Percentiles rank a stretch among this genome's conserved stretches.
Conservation (phyloP, 2,329 filamentous ascomycete species). For the Apiospora koreana region DNA sequence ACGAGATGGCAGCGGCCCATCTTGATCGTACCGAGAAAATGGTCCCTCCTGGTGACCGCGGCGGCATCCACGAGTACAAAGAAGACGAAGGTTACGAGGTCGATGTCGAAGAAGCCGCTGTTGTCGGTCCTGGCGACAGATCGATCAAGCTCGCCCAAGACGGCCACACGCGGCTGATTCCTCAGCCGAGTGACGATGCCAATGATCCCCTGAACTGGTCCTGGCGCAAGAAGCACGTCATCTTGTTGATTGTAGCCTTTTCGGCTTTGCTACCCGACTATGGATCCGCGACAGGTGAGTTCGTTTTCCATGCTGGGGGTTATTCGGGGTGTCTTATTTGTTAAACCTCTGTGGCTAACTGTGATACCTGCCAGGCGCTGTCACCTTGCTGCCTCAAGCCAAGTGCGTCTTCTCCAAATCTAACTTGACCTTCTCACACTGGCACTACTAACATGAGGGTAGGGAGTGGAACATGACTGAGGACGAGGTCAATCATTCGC, state of each 20-base stretch:
- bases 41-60: background rate
- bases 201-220: constrained; percentile 58
- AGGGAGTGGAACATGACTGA: constrained; percentile 50
- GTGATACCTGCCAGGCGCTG: constrained; percentile 26
- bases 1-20: background rate
- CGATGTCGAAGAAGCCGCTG: constrained; percentile 31
- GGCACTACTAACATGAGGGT: background rate
- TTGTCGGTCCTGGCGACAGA: constrained; percentile 20
- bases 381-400: constrained; percentile 42
- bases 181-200: constrained; percentile 52
- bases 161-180: constrained; percentile 50
- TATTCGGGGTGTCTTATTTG: no score
- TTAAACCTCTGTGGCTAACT: background rate
- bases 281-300: constrained; percentile 41
- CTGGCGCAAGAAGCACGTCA: constrained; percentile 47
- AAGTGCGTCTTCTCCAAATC: constrained; percentile 33
- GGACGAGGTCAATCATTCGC: constrained; percentile 51
- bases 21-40: background rate
- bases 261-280: constrained; percentile 51
- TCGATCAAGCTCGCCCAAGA: constrained; percentile 39
- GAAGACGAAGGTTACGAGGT: constrained; percentile 40
- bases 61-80: constrained; percentile 34
- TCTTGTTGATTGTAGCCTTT: constrained; percentile 48
- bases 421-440: background rate
- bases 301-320: constrained; percentile 15